phyloP scores from a whole-genome alignment of 441 rosid species.

The Capsella rubella region DNA sequence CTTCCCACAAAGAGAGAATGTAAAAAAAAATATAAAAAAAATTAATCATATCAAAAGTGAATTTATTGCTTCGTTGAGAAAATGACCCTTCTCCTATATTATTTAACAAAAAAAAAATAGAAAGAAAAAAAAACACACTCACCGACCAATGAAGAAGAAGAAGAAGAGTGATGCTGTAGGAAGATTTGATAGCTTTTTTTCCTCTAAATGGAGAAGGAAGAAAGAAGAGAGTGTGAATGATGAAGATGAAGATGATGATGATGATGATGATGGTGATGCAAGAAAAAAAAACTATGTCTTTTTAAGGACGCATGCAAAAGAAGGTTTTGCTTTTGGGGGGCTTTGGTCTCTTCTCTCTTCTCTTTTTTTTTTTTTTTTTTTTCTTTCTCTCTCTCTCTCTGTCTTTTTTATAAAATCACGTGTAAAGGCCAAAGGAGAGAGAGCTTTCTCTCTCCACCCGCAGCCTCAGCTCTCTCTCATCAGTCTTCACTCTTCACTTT shows the following conservation, averaged over 20 bases:
- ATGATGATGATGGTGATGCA: constrained; percentile 56
- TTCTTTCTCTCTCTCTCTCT: not conserved
- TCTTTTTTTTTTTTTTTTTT: no score
- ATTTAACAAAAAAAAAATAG: no score
- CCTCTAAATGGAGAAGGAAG: constrained; percentile 1
- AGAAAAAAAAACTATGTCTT: constrained; percentile 48
- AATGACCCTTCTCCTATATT: constrained; percentile 35
- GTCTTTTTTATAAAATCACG: constrained; percentile 76
- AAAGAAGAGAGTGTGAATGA: constrained; percentile 18
- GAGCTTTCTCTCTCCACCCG: constrained; percentile 7
- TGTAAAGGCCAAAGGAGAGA: constrained; percentile 53
- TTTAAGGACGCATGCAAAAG: constrained; percentile 89
- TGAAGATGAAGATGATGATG: constrained; percentile 21
- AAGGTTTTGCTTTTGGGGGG: constrained; percentile 66
- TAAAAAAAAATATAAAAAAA: no score
- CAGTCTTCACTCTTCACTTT: constrained; percentile 33
- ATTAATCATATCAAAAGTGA: constrained; percentile 20
- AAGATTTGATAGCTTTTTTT: constrained; percentile 17
- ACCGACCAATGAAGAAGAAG: constrained; percentile 45
- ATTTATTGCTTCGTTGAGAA: constrained; percentile 44
- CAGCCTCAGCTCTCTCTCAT: constrained; percentile 29
- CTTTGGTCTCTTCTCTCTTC: constrained; percentile 28
- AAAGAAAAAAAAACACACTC: constrained; percentile 26
- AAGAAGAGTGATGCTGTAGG: constrained; percentile 32
- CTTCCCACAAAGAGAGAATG: constrained; percentile 39